A percentile compares a stretch with the other conserved stretches of the same genome.
phyloP scores from a whole-genome alignment of 805 yeast species.

The Monosporozyma servazzii region DNA sequence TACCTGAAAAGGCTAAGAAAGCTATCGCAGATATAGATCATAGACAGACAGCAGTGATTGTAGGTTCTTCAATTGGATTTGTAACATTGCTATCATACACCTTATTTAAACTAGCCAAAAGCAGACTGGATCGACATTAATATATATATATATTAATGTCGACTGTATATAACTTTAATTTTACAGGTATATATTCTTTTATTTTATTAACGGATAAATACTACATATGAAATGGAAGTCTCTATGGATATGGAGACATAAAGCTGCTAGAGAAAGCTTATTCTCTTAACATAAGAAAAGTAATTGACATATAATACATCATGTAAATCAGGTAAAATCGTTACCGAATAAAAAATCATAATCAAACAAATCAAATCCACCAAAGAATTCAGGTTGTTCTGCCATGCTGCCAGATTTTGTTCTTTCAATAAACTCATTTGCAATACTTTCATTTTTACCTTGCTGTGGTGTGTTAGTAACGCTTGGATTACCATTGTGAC shows the following conservation, averaged over 20 bases:
- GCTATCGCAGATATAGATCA: constrained; percentile 37
- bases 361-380: constrained; percentile 25
- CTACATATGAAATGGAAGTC: not conserved
- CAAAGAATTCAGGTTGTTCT: constrained; percentile 19
- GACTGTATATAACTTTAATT: not conserved
- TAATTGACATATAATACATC: too few species aligned
- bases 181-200: not conserved
- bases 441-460: not conserved
- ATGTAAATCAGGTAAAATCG: constrained; percentile 9
- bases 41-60: constrained; percentile 46
- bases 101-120: constrained; percentile 39
- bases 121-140: constrained; percentile 2
- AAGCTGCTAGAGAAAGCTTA: not conserved
- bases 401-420: not conserved
- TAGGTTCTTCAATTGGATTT: constrained; percentile 62
- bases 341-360: constrained; percentile 24
- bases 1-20: constrained; percentile 49
- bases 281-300: not conserved
- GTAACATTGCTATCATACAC: constrained; percentile 55
- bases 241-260: not conserved
- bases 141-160: not conserved
- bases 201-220: not conserved
- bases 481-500: not conserved
- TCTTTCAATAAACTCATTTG: constrained; percentile 5
- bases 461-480: not conserved